Evolutionary conservation across 441 rosid genomes (phyloP), one percentile per base, ranked within the genome.

Genomic region (Pelargonium australe): DNA sequence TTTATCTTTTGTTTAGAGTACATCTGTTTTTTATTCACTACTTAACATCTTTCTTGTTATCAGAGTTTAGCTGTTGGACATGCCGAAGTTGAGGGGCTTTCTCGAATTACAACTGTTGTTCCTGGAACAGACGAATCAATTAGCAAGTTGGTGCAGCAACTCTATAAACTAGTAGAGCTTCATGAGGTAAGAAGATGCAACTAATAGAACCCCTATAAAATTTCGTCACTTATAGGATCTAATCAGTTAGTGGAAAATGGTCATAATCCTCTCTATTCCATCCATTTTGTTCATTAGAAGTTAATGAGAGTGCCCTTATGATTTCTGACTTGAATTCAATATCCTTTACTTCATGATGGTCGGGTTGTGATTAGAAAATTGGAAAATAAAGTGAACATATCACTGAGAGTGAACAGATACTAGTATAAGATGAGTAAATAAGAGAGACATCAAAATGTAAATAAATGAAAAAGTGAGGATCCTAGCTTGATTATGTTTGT

Each of bases 11-110:
- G 34, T 25, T 70, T 72, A 11, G n/a, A n/a, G 13, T n/a, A 47
- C 13, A n/a, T 47, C n/a, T 47, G 53, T 47, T 10, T 47, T 71
- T 60, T 45, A 63, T 64, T 79, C 68, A 75, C 61, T 13, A 64
- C 53, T 60, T 77, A 41, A 74, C 68, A 67, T 69, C n/a, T 12
- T 37, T 73, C 44, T 58, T 69, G 67, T 67, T 70, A 20, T 25
- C 81, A 91, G 97, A 91, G 97, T 83, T 85, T 91, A 85, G 96
- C 96, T 64, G 95, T 89, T 64, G 95, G 95, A 63, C 97, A 87
- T 76, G 80, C 96, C 69, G 97, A 89, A 85, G 77, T 75, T 53
- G 84, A 86, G 81, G 95, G 97, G 5, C 77, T 80, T 57, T 89
- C 97, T 72, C 92, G 95, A 72, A 91, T 91, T 64, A 91, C 95